Conservation (phyloP, 129 eudicot species). For the Cynara cardunculus region DNA sequence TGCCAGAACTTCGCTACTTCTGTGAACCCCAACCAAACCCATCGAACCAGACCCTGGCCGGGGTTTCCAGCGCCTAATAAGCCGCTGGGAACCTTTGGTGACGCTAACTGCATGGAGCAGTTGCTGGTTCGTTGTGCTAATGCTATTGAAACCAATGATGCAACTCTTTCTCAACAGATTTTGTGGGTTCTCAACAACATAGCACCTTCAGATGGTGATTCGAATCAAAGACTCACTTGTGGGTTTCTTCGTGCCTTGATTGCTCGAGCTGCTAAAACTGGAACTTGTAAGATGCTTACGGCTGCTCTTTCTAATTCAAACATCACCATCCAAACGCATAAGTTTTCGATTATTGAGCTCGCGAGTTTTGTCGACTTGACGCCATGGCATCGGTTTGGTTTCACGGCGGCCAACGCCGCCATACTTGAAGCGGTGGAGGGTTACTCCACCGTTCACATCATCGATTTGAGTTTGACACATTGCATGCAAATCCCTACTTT, state of each 20-base stretch:
- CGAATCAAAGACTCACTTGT: constrained; percentile 69
- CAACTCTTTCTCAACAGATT: constrained; percentile 88
- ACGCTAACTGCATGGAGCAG: constrained; percentile 87
- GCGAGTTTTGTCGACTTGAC: constrained; percentile 84
- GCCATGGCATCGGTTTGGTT: constrained; percentile 96
- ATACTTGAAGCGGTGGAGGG: constrained; percentile 73
- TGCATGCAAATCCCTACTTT: constrained; percentile 98
- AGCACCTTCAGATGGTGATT: constrained; percentile 88
- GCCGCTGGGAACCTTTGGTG: constrained; percentile 43
- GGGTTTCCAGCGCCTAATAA: constrained; percentile 54
- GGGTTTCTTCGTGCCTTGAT: constrained; percentile 86
- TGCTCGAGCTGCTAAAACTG: constrained; percentile 58
- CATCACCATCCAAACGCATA: constrained; percentile 42
- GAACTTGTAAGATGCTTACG: constrained; percentile 55
- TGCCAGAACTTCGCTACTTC: constrained; percentile 23
- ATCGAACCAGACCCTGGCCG: constrained; percentile 55
- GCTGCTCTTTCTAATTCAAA: constrained; percentile 38
- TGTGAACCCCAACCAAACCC: constrained; percentile 39
- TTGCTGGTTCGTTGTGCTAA: constrained; percentile 78
- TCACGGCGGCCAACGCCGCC: constrained; percentile 84
- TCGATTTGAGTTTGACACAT: constrained; percentile 74
- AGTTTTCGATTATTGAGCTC: constrained; percentile 76
- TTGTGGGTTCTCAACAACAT: constrained; percentile 96
- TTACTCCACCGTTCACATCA: constrained; percentile 51
- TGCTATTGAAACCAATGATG: constrained; percentile 85